Conservation (phyloP, 1,284 basidiomycete species). For the Peniophora sp. region DNA sequence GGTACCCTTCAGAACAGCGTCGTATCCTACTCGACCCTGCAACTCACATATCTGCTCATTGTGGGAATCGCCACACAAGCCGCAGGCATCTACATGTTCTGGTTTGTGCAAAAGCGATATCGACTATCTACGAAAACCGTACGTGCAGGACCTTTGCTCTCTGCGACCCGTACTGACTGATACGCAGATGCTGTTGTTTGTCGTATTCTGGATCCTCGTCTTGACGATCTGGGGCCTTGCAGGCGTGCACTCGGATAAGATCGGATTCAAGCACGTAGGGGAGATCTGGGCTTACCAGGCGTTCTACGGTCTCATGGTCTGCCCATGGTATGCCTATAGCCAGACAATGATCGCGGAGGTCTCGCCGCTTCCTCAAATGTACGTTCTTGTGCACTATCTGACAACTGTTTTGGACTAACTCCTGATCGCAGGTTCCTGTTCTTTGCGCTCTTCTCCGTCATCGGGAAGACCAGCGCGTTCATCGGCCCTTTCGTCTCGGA, state of each 20-base stretch:
- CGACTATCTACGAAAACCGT: conserved; percentile 67
- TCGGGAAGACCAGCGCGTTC: conserved; percentile 77
- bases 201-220: conserved; percentile 28
- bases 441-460: conserved; percentile 69
- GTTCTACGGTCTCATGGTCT: conserved; percentile 72
- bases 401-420: conserved; percentile 13
- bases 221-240: conserved; percentile 72
- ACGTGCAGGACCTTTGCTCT: conserved; percentile 10
- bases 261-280: conserved; percentile 80
- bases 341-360: conserved; percentile 85
- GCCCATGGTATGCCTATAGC: conserved; percentile 80
- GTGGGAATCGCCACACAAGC: conserved; percentile 73
- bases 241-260: conserved; percentile 65
- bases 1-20: conserved; percentile 70
- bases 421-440: conserved; percentile 53
- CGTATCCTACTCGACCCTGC: conserved; percentile 58
- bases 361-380: conserved; percentile 68
- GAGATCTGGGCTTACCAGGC: conserved; percentile 72
- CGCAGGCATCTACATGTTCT: conserved; percentile 68
- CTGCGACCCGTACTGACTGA: not conserved
- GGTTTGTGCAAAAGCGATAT: conserved; percentile 71
- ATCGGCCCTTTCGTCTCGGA: conserved; percentile 75
- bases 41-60: conserved; percentile 64
- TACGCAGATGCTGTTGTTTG: conserved; percentile 43
- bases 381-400: conserved; percentile 15